phyloP scores from a whole-genome alignment of 495 filamentous ascomycete species.

The Hamigera avellanea region DNA sequence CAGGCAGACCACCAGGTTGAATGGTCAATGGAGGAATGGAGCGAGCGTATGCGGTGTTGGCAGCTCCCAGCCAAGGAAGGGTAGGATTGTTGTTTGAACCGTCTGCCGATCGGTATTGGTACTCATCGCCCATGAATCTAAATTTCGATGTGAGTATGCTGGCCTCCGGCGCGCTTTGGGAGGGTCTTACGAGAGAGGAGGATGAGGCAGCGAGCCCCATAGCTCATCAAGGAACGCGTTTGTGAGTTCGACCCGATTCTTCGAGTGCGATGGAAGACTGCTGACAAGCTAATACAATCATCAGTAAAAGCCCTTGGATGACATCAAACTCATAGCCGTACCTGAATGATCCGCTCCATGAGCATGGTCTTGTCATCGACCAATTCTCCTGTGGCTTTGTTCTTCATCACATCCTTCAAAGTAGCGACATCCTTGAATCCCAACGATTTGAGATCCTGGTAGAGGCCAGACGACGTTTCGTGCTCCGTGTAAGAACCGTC shows the following conservation, averaged over 20 bases:
- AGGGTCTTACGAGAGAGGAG: conserved; percentile 37
- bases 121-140: conserved; percentile 53
- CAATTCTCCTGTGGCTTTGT: conserved; percentile 42
- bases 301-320: neutral
- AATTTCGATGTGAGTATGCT: conserved; percentile 4
- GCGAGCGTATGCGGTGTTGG: conserved; percentile 44
- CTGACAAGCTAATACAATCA: conserved; percentile 44
- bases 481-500: conserved; percentile 45
- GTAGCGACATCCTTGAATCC: conserved; percentile 47
- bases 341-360: conserved; percentile 69
- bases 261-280: conserved; percentile 49
- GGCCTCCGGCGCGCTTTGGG: neutral
- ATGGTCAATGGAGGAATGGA: conserved; percentile 40
- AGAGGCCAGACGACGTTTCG: conserved; percentile 42
- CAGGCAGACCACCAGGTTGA: conserved; percentile 39
- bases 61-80: conserved; percentile 42
- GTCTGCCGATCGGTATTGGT: conserved; percentile 58
- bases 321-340: conserved; percentile 8
- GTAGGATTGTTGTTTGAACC: conserved; percentile 56
- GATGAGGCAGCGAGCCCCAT: conserved; percentile 49
- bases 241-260: conserved; percentile 51
- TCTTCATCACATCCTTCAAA: conserved; percentile 39
- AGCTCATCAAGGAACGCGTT: conserved; percentile 59
- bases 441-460: conserved; percentile 51
- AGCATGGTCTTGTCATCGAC: conserved; percentile 67